Evolutionary conservation across 78 protist genomes (phyloP), one percentile per base, ranked within the genome.

Genomic region (Dictyostelium purpureum): DNA sequence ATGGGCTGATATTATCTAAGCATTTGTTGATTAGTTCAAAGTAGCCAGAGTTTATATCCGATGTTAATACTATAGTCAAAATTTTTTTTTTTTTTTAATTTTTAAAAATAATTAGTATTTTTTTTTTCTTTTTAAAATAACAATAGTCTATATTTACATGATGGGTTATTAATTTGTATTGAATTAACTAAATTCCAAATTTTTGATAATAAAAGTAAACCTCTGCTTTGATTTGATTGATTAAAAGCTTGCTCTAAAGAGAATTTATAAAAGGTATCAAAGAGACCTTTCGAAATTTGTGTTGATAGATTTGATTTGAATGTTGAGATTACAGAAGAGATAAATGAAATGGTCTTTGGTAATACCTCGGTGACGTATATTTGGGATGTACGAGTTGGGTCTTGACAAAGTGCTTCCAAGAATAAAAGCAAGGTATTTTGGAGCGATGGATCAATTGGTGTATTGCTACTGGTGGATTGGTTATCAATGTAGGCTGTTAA

Each of bases 291-390:
- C 12, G 43, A 14, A n/a, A 45, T n/a, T 71, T 43, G 24, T 43
- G 40, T 43, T 3, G 6, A 16, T 67, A 67, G 16, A 16, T 33
- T n/a, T 37, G 6, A 19, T 21, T 38, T 38, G 31, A 67, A 56
- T n/a, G 42, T 33, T 26, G 43, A 4, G 0, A 40, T 21, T 0
- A 57, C 35, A 10, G 54, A 42, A 10, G 19, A 28, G 6, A 78
- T 42, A 16, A 56, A 59, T 33, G 83, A n/a, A 37, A 77, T 56
- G 14, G 70, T 54, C 19, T 56, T 38, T 43, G 78, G 78, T 45
- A 71, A 43, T 16, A 78, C 52, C 31, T 57, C 43, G 61, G 43
- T 26, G 57, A 49, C 14, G n/a, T 77, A 38, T 9, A 61, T 37
- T 40, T 11, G 40, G 0, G n/a, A 26, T 24, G 67, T 5, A 52